Base-by-base conservation (phyloP, 148 eudicot species). In the Amaranthus hypochondriacus region DNA sequence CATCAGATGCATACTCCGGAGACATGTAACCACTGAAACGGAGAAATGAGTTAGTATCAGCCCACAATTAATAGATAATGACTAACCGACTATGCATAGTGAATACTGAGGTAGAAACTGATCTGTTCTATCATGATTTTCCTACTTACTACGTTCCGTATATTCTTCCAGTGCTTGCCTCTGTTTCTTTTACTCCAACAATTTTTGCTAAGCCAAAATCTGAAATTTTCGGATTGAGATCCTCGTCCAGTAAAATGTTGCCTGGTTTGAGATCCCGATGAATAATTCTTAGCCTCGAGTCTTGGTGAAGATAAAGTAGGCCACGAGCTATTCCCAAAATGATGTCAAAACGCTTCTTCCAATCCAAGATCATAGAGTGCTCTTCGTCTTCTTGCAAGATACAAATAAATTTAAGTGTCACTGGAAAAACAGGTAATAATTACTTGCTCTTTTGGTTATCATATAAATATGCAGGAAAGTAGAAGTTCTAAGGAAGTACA, bases 341-440 rank as follows among this genome's bases (percentile, higher is more conserved):
- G 74, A 83, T 80, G 44, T 80, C 79, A 66, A 80, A 83, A 43
- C 86, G 83, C 73, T 71, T 80, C 75, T 60, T 66, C 80, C 80
- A 77, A 18, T 77, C 80, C 76, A 77, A 72, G n/a, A 14, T 15
- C 48, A 56, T 67, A 58, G 55, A 50, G 66, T 50, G 65, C 68
- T 18, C 65, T 57, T 72, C 67, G 21, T 77, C 80, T 71, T 57
- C 56, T 56, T 11, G 61, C 69, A 62, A 51, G 21, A 66, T 49
- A 72, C 15, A 48, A 58, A 51, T 53, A 44, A 55, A 57, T 76
- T 9, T 12, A 9, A n/a, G 3, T 48, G 62, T 63, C 9, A 48
- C 10, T 28, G 28, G 49, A 21, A 75, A 9, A 21, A 7, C 55
- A 39, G 62, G 61, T 5, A 21, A 2, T 48, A 48, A 9, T 63